Conservation (phyloP, 2,329 filamentous ascomycete genomes). For the Fusarium miscanthi region DNA sequence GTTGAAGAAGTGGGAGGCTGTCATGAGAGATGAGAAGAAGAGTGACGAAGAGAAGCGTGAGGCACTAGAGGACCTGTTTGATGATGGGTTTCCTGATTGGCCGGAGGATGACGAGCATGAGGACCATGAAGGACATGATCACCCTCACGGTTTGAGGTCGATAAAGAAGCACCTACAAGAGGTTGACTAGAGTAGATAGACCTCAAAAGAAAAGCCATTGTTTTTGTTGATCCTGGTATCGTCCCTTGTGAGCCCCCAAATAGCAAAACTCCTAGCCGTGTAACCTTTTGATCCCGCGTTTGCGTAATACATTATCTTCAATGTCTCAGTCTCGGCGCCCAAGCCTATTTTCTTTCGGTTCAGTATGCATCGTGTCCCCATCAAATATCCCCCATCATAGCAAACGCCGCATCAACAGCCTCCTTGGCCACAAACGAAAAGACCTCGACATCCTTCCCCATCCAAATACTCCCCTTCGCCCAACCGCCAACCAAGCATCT, state of each 20-base stretch:
- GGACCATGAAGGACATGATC: conserved; percentile 46
- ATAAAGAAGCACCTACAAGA: conserved; percentile 41
- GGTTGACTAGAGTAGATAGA: conserved; percentile 15
- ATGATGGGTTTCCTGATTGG: conserved; percentile 70
- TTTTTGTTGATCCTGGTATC: background rate
- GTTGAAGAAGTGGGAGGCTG: conserved; percentile 62
- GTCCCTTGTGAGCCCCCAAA: background rate
- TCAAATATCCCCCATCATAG: conserved; percentile 37
- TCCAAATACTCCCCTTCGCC: conserved; percentile 42
- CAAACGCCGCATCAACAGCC: conserved; percentile 33
- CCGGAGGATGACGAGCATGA: conserved; percentile 55
- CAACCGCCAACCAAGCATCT: conserved; percentile 40
- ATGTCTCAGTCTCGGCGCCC: background rate
- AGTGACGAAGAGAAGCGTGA: conserved; percentile 56
- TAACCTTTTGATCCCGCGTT: accelerated
- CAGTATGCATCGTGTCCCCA: background rate
- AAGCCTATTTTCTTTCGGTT: background rate
- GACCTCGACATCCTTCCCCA: conserved; percentile 34
- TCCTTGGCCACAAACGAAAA: conserved; percentile 42
- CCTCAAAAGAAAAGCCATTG: background rate
- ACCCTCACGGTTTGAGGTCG: conserved; percentile 29
- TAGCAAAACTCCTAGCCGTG: background rate
- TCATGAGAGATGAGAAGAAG: conserved; percentile 59
- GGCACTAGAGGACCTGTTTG: conserved; percentile 62
- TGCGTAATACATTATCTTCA: accelerated